Conservation (phyloP, 768 basidiomycete species). For the Tubosaeta sp. region DNA sequence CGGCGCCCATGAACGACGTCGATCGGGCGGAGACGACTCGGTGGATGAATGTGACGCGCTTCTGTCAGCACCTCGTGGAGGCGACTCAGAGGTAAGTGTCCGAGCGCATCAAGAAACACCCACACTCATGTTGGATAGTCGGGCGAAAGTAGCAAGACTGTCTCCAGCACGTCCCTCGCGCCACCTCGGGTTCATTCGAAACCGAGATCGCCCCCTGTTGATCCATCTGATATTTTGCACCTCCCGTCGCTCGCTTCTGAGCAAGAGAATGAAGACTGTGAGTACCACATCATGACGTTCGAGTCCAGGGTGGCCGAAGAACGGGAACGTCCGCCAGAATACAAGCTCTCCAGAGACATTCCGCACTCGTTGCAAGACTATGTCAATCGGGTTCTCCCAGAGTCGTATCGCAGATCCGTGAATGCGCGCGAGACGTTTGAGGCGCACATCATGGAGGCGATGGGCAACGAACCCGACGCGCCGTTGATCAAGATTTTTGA, state of each 20-base stretch:
- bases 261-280: neutral
- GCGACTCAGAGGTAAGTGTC: conserved; percentile 10
- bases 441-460: conserved; percentile 59
- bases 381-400: conserved; percentile 48
- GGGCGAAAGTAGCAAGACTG: conserved; percentile 13
- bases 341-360: conserved; percentile 44
- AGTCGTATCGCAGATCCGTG: conserved; percentile 36
- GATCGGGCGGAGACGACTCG: conserved; percentile 8
- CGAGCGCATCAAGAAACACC: neutral
- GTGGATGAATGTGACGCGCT: conserved; percentile 16
- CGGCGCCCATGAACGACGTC: neutral
- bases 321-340: conserved; percentile 18
- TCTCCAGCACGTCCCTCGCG: conserved; percentile 13
- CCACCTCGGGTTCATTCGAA: neutral
- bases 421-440: conserved; percentile 56
- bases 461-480: conserved; percentile 62
- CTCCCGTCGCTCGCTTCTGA: neutral
- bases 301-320: conserved; percentile 14
- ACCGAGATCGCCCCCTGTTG: neutral
- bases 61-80: neutral
- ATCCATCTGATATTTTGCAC: neutral
- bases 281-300: conserved; percentile 22
- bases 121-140: conserved; percentile 9
- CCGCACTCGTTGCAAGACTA: conserved; percentile 62
- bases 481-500: conserved; percentile 59